These are phyloP conservation scores for Cyclotella distinguenda DNA, from an alignment of 108 stramenopile genomes.

Conservation along the genomic window DNA sequence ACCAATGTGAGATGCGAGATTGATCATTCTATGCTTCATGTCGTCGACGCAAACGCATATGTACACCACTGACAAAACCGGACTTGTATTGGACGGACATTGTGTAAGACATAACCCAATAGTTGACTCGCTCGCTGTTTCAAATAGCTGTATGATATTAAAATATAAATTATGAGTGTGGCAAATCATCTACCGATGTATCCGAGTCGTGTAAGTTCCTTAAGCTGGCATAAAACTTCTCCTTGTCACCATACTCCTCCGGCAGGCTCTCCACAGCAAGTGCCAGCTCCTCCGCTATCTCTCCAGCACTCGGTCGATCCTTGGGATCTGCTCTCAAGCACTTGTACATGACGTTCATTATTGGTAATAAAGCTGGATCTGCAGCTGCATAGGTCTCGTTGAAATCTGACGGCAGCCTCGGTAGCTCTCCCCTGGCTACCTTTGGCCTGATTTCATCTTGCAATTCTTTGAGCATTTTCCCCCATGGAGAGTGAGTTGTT, in stretches of 20 bases:
- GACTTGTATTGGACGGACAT: too few relatives aligned
- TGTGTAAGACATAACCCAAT: too few relatives aligned
- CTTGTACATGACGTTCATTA: conserved; percentile 67
- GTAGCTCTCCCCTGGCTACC: conserved; percentile 60
- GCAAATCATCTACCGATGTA: not conserved
- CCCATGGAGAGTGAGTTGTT: conserved; percentile 77
- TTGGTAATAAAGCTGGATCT: conserved; percentile 58
- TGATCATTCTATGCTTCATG: too few relatives aligned
- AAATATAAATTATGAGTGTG: not conserved
- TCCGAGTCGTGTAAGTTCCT: not conserved
- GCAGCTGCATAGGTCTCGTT: conserved; percentile 19
- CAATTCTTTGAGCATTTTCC: conserved; percentile 70
- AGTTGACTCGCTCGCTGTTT: too few relatives aligned
- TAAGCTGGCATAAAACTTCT: conserved; percentile 20
- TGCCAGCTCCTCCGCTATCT: conserved; percentile 58
- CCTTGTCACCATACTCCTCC: conserved; percentile 44
- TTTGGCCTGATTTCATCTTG: conserved; percentile 58
- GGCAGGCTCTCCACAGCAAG: conserved; percentile 40
- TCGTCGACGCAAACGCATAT: too few relatives aligned
- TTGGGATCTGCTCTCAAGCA: conserved; percentile 59
- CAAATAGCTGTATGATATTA: too few relatives aligned
- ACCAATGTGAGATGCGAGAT: conserved; percentile 17
- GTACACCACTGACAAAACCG: too few relatives aligned
- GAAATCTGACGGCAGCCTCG: conserved; percentile 50
- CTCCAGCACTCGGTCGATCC: conserved; percentile 65